Percentiles rank a stretch among this genome's conserved stretches.
Evolutionary conservation across 2,329 filamentous ascomycete species (phyloP).

Genomic region (Calonectria henricotiae): DNA sequence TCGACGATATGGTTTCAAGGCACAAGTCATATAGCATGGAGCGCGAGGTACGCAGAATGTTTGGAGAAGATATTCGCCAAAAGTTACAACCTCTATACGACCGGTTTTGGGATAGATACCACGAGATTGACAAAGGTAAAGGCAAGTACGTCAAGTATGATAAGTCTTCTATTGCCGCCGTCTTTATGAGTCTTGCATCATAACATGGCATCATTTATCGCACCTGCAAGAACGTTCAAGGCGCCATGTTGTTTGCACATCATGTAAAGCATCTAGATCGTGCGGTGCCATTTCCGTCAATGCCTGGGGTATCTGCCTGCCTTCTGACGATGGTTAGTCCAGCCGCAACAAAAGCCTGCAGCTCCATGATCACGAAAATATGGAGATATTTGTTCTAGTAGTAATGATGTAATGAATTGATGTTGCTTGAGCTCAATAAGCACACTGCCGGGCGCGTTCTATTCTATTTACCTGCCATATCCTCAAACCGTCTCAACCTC

Average conservation of each 20-base stretch:
- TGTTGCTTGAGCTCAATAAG: background rate
- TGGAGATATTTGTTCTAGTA: constrained; percentile 4
- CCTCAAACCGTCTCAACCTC: background rate
- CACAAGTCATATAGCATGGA: constrained; percentile 94
- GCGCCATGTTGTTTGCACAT: background rate
- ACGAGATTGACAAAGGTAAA: constrained; percentile 97
- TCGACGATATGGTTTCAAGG: constrained; percentile 88
- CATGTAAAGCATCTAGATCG: background rate
- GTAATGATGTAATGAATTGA: background rate
- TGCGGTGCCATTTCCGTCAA: background rate
- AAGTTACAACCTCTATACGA: constrained; percentile 96
- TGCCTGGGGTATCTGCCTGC: background rate
- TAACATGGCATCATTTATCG: constrained; percentile 43
- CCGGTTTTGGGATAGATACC: constrained; percentile 96
- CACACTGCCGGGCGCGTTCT: constrained; percentile 6
- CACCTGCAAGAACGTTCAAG: background rate
- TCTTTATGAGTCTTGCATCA: constrained; percentile 69
- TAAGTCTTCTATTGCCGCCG: constrained; percentile 83
- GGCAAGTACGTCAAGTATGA: constrained; percentile 99
- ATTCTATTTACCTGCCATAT: constrained; percentile 32
- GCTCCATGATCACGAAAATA: background rate
- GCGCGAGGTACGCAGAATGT: constrained; percentile 85
- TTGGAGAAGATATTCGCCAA: constrained; percentile 88
- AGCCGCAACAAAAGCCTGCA: background rate
- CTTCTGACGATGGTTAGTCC: background rate